Base-by-base conservation (phyloP, 2,329 filamentous ascomycete genomes). In the Dactylellina parvicollis region DNA sequence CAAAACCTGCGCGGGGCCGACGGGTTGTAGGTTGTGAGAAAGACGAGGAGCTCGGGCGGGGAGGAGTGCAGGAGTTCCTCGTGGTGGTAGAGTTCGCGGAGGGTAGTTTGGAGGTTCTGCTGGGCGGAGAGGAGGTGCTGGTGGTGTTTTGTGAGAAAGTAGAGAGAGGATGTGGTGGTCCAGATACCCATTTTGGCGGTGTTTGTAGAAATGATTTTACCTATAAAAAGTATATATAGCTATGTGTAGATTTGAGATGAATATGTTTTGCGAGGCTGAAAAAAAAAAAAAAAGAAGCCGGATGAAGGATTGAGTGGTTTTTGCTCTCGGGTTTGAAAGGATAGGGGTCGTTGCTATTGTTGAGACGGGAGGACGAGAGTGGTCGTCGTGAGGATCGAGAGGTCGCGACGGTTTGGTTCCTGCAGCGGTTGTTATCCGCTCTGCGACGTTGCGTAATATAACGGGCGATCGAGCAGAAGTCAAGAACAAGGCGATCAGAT, bases 81-180 rank as follows among this genome's bases (percentile, higher is more conserved):
- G 55, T 73, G 69, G 32, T 73, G 69, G 60, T 73, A 73, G 60
- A 73, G 69, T 42, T 73, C 60, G 18, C 69, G 69, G n/a, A 73
- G 60, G 30, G 69, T 73, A 38, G 60, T 49, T 50, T 73, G 69
- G 36, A 73, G 69, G 47, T 73, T 73, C 2, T 44, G 16, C 32
- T 73, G 69, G 14, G 69, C 69, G 44, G 69, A 73, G 54, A 73
- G 69, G 20, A 73, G 60, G 54, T 73, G 69, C 46, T 73, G 69
- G 60, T 73, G 69, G 54, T 73, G 60, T 61, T 61, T 73, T 24
- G 69, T 73, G 46, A 73, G 46, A 40, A 73, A 73, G 54, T 73
- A 73, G 52, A 73, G 60, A 2, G 69, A 66, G 3, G 59, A 66
- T 9, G 69, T 73, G 5, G 69, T 66, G 18, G 69, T 57, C 69